Percentiles rank a stretch among this genome's conserved stretches.
phyloP scores from a whole-genome alignment of 2,329 filamentous ascomycete species.

The Fusarium hainanense region DNA sequence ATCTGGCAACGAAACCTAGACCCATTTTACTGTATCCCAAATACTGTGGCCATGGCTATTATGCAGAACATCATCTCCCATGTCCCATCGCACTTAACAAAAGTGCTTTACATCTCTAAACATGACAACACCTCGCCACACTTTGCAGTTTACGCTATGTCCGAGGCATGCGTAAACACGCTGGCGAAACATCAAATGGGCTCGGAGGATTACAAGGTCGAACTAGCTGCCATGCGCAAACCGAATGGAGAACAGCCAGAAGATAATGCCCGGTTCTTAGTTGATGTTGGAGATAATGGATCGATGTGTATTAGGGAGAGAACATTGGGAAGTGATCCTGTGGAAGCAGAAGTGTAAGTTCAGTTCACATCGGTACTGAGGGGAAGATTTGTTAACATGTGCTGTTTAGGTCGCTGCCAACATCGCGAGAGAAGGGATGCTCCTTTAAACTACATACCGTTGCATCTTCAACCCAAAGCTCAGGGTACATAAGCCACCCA shows the following conservation, averaged over 20 bases:
- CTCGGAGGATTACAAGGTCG: conserved; percentile 11
- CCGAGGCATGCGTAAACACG: background rate
- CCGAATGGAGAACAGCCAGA: background rate
- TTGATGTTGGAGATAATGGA: background rate
- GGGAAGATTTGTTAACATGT: background rate
- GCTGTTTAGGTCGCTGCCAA: background rate
- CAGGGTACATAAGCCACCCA: background rate
- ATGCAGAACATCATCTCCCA: conserved; percentile 8
- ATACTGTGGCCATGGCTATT: background rate
- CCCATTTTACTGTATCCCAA: no score
- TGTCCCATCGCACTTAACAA: background rate
- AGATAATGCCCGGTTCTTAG: conserved; percentile 16
- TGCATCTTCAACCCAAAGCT: fast-evolving
- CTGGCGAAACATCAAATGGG: background rate
- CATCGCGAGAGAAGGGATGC: background rate
- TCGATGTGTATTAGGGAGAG: background rate
- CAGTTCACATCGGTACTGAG: fast-evolving
- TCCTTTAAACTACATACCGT: background rate
- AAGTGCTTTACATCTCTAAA: conserved; percentile 12
- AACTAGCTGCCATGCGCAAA: background rate
- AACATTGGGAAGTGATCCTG: background rate
- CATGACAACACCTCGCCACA: background rate
- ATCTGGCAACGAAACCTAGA: no score
- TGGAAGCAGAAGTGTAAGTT: conserved; percentile 21
- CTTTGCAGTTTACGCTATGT: conserved; percentile 12